These are phyloP conservation scores for Reticulascus tulasneorum DNA, from an alignment of 2,329 filamentous ascomycete species.

Conservation along the genomic window DNA sequence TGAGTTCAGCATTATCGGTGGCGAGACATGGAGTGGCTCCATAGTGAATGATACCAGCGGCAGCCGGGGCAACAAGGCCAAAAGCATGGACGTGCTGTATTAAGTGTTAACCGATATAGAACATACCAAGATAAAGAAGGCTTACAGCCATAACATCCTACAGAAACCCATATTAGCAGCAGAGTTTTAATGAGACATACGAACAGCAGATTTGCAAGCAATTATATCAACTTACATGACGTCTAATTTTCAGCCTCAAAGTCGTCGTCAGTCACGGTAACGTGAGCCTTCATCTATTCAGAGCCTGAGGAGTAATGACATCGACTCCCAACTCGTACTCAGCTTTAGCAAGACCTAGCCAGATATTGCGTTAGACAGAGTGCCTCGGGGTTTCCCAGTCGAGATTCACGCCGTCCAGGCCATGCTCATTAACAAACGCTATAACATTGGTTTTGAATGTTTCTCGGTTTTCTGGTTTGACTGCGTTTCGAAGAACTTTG, in stretches of 20 bases:
- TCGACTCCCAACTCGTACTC: too few species aligned
- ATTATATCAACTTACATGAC: too few species aligned
- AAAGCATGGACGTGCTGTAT: slow-evolving; percentile 61
- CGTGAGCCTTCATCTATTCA: too few species aligned
- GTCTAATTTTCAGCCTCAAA: too few species aligned
- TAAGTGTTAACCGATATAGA: not conserved
- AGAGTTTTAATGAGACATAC: too few species aligned
- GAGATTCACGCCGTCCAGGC: slow-evolving; percentile 35
- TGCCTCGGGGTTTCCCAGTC: slow-evolving; percentile 39
- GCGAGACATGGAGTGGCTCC: slow-evolving; percentile 47
- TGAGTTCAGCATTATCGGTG: slow-evolving; percentile 5
- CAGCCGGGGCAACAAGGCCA: slow-evolving; percentile 68
- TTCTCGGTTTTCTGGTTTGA: slow-evolving; percentile 28
- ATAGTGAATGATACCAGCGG: slow-evolving; percentile 79
- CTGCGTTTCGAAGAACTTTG: slow-evolving; percentile 30
- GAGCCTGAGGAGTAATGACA: too few species aligned
- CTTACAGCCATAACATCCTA: slow-evolving; percentile 55
- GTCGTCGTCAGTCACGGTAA: too few species aligned
- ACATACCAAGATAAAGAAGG: slow-evolving; percentile 7
- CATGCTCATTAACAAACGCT: slow-evolving; percentile 33
- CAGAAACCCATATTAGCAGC: too few species aligned
- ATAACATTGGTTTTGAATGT: slow-evolving; percentile 32
- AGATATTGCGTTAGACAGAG: too few species aligned
- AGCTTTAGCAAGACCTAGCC: too few species aligned
- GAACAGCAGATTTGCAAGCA: too few species aligned